A percentile compares a stretch with the other conserved stretches of the same genome.
Conservation (phyloP, 768 basidiomycete species). For the Boletus huronensis region DNA sequence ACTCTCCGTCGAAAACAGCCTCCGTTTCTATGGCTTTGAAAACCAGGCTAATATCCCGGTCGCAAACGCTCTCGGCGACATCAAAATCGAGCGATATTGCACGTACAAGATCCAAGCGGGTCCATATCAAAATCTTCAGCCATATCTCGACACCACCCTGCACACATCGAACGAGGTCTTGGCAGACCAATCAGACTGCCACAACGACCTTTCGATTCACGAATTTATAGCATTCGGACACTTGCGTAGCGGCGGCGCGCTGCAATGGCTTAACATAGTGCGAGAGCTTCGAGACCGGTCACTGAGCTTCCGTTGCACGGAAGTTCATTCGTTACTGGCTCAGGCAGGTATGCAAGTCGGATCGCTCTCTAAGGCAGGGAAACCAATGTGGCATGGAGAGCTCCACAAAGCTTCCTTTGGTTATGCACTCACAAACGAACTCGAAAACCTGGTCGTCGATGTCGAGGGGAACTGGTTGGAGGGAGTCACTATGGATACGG, state of each 20-base stretch:
- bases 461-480: constrained; percentile 42
- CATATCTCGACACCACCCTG: constrained; percentile 32
- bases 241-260: constrained; percentile 40
- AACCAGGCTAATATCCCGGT: constrained; percentile 4
- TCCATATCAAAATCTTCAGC: constrained; percentile 36
- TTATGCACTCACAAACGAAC: constrained; percentile 30
- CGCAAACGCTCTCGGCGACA: constrained; percentile 6
- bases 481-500: constrained; percentile 28
- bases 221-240: constrained; percentile 43
- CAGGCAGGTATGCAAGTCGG: constrained; percentile 46
- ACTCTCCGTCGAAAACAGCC: constrained; percentile 30
- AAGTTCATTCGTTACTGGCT: constrained; percentile 39
- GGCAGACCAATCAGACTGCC: constrained; percentile 41
- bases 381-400: constrained; percentile 38
- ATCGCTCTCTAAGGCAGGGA: background rate
- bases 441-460: constrained; percentile 30
- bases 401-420: constrained; percentile 32
- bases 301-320: constrained; percentile 37
- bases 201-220: constrained; percentile 38
- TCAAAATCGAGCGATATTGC: constrained; percentile 21
- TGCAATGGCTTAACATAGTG: constrained; percentile 52
- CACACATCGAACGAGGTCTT: constrained; percentile 42
- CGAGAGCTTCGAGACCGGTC: constrained; percentile 37
- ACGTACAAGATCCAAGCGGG: constrained; percentile 31
- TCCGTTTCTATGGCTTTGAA: constrained; percentile 32